Evolutionary conservation across 352 stramenopile genomes (phyloP).

Genomic region (Phytopythium aichiense): DNA sequence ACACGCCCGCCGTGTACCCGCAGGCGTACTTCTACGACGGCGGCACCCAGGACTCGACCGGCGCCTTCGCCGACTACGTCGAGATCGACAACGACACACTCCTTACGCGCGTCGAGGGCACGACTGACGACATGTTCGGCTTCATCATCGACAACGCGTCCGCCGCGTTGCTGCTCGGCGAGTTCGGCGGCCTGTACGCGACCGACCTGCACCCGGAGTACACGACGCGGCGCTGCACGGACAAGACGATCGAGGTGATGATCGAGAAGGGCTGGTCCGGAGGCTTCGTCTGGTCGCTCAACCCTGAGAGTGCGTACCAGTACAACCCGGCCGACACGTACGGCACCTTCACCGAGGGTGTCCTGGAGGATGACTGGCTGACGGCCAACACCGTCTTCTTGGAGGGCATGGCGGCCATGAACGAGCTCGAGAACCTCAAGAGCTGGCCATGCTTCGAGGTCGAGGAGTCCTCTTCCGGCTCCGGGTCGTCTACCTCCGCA

Average conservation of each 20-base stretch:
- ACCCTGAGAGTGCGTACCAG: constrained; percentile 58
- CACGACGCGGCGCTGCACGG: constrained; percentile 42
- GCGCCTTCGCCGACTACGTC: constrained; percentile 34
- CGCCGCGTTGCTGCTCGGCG: constrained; percentile 48
- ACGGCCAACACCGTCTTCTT: constrained; percentile 41
- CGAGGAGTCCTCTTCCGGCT: constrained; percentile 23
- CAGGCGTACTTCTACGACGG: constrained; percentile 56
- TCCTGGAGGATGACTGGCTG: constrained; percentile 48
- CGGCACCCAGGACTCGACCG: constrained; percentile 24
- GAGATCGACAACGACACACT: constrained; percentile 52
- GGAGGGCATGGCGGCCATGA: constrained; percentile 30
- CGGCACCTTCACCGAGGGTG: constrained; percentile 36
- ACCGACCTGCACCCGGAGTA: constrained; percentile 40
- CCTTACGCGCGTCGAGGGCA: constrained; percentile 37
- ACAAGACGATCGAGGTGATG: constrained; percentile 49
- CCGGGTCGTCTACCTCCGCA: constrained; percentile 9
- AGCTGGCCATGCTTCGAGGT: constrained; percentile 46
- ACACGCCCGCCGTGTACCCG: constrained; percentile 58
- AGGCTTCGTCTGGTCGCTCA: constrained; percentile 60
- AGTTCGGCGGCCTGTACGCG: constrained; percentile 56
- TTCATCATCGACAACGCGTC: constrained; percentile 44
- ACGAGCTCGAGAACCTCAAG: constrained; percentile 29
- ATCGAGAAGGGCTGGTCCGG: constrained; percentile 34
- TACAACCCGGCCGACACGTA: constrained; percentile 40
- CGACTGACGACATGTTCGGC: constrained; percentile 70